Evolutionary conservation across 192 early-diverging fungal species (phyloP).

Genomic region (Allomyces arbusculus): DNA sequence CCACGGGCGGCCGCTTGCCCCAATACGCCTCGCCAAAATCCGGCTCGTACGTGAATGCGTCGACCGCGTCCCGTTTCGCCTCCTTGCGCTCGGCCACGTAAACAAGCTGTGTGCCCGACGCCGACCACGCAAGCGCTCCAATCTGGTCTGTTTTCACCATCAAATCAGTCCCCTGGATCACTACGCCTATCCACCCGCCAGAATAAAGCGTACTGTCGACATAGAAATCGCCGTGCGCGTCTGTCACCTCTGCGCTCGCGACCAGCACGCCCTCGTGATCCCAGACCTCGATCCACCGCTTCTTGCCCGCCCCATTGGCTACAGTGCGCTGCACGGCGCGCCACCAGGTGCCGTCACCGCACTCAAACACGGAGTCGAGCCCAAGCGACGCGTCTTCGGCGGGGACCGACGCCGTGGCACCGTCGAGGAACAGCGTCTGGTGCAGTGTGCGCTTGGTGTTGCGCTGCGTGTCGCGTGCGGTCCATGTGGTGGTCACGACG

Average conservation of each 20-base stretch:
- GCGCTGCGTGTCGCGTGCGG: too few relatives aligned
- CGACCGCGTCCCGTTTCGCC: neutral
- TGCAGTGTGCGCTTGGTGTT: too few relatives aligned
- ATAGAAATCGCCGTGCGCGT: conserved; percentile 49
- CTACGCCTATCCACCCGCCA: too few relatives aligned
- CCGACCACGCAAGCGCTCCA: conserved; percentile 40
- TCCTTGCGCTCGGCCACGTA: conserved; percentile 50
- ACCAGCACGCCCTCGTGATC: conserved; percentile 18
- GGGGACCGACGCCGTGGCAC: too few relatives aligned
- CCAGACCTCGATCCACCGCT: neutral
- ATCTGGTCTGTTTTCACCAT: conserved; percentile 9
- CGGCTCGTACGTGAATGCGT: conserved; percentile 25
- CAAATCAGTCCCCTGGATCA: too few relatives aligned
- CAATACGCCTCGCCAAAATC: conserved; percentile 53
- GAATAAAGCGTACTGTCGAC: conserved; percentile 22
- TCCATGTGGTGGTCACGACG: too few relatives aligned
- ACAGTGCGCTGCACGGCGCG: too few relatives aligned
- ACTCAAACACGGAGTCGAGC: too few relatives aligned
- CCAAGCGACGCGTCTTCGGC: too few relatives aligned
- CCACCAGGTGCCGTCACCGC: too few relatives aligned
- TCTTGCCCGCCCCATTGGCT: neutral
- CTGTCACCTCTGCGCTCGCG: conserved; percentile 39
- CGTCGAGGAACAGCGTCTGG: too few relatives aligned
- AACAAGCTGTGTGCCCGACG: conserved; percentile 25
- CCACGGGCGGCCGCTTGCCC: conserved; percentile 29